Evolutionary conservation across 306 rosid genomes (phyloP).

Genomic region (Cicer pinnatifidum): DNA sequence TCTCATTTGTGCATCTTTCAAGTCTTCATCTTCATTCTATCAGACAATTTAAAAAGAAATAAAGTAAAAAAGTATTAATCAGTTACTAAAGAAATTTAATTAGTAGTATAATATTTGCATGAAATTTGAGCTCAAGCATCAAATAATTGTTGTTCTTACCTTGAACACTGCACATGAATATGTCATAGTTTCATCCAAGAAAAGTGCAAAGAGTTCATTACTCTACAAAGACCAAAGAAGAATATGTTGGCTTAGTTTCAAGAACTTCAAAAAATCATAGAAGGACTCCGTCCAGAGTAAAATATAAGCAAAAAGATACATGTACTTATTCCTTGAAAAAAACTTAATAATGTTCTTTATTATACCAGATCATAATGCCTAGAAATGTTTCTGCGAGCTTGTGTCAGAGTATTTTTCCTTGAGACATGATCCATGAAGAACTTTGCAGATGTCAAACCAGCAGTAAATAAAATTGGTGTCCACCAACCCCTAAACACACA

Average conservation of each 20-base stretch:
- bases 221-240: conserved; percentile 59
- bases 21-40: conserved; percentile 70
- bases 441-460: conserved; percentile 75
- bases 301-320: not conserved
- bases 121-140: not conserved
- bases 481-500: conserved; percentile 81
- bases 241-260: conserved; percentile 22
- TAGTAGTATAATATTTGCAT: not conserved
- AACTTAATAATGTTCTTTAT: conserved; percentile 19
- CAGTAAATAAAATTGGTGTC: conserved; percentile 82
- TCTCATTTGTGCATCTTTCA: conserved; percentile 77
- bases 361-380: conserved; percentile 88
- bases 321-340: conserved; percentile 8
- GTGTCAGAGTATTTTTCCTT: conserved; percentile 85
- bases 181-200: conserved; percentile 91
- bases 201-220: conserved; percentile 81
- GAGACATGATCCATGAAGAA: conserved; percentile 71
- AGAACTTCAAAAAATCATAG: not conserved
- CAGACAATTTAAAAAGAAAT: conserved; percentile 27
- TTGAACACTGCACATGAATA: conserved; percentile 82
- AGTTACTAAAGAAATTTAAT: conserved; percentile 19
- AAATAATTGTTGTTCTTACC: conserved; percentile 53
- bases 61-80: not conserved
- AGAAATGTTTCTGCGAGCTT: conserved; percentile 88
- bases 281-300: not conserved